Evolutionary conservation across 768 basidiomycete species (phyloP).

Genomic region (Calocera cornea): DNA sequence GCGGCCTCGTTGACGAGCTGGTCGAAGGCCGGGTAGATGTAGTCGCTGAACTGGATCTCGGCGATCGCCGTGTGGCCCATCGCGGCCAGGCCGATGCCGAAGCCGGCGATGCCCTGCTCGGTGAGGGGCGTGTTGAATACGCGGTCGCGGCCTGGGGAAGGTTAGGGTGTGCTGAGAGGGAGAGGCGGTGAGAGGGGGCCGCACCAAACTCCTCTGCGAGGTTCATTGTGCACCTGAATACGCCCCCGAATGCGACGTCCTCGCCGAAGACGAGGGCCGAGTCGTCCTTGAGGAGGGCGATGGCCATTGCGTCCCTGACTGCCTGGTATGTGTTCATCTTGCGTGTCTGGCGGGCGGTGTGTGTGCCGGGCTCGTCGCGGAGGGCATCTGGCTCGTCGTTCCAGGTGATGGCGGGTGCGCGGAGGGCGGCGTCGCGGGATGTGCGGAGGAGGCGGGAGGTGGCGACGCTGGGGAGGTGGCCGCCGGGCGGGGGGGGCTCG

Average conservation of each 20-base stretch:
- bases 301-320: conserved; percentile 80
- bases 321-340: conserved; percentile 96
- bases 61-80: conserved; percentile 95
- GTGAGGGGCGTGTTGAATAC: conserved; percentile 93
- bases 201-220: conserved; percentile 84
- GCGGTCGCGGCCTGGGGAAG: conserved; percentile 56
- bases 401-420: conserved; percentile 63
- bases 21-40: conserved; percentile 78
- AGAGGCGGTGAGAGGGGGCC: conserved; percentile 19
- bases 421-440: conserved; percentile 56
- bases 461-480: conserved; percentile 59
- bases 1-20: conserved; percentile 92
- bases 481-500: conserved; percentile 65
- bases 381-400: conserved; percentile 42
- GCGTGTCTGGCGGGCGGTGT: conserved; percentile 62
- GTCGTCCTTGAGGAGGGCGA: conserved; percentile 72
- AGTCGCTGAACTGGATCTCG: conserved; percentile 83
- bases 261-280: conserved; percentile 79
- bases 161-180: not conserved
- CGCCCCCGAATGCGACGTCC: conserved; percentile 87
- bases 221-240: conserved; percentile 90
- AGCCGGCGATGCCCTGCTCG: conserved; percentile 89
- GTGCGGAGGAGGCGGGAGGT: conserved; percentile 49
- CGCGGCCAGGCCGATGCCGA: conserved; percentile 78
- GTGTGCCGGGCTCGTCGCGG: conserved; percentile 24